These are phyloP conservation scores for Raddia distichophylla DNA, from an alignment of 176 grass and related monocot species.

Conservation along the genomic window DNA sequence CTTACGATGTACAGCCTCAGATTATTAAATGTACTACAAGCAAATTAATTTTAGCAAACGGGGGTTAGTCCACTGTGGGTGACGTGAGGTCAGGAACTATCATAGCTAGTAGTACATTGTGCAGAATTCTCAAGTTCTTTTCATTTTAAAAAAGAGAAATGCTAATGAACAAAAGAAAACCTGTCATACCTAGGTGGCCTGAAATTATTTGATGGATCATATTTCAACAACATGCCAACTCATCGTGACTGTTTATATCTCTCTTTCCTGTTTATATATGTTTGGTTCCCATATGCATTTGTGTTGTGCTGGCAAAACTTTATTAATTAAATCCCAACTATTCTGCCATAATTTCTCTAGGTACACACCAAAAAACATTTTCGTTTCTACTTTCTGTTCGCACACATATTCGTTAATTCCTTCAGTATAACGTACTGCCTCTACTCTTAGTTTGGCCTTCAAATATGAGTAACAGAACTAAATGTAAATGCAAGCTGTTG, in stretches of 20 bases:
- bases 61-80: not conserved
- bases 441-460: not conserved
- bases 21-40: not conserved
- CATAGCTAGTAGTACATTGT: not conserved
- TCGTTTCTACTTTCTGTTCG: too few species aligned
- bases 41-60: not conserved
- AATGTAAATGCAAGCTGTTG: not conserved
- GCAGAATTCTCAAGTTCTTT: not conserved
- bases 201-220: constrained; percentile 44
- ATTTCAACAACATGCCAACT: constrained; percentile 46
- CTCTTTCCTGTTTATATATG: constrained; percentile 33
- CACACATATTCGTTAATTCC: too few species aligned
- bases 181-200: constrained; percentile 18
- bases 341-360: constrained; percentile 9
- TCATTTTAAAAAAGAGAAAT: not conserved
- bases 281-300: constrained; percentile 14
- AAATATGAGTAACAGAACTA: not conserved
- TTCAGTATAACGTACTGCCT: too few species aligned
- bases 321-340: not conserved
- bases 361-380: constrained; percentile 1
- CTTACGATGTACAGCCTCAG: not conserved
- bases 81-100: constrained; percentile 1
- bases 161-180: constrained; percentile 4
- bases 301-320: constrained; percentile 36
- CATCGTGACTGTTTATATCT: constrained; percentile 36